These are phyloP conservation scores for Diaporthe velutina DNA, from an alignment of 2,329 filamentous ascomycete species.

Conservation along the genomic window DNA sequence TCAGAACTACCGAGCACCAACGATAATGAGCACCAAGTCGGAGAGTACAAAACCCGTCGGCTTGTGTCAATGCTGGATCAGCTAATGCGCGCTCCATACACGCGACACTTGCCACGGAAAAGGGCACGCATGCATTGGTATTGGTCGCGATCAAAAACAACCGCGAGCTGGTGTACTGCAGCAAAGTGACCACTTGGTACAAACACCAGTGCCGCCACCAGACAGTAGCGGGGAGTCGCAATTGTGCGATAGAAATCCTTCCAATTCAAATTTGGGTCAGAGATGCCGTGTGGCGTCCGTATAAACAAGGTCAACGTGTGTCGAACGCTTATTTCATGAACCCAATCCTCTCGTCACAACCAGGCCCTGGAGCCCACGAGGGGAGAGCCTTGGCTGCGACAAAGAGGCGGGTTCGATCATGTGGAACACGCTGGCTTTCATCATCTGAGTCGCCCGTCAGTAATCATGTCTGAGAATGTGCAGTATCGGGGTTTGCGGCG, in stretches of 20 bases:
- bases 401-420: slow-evolving; percentile 82
- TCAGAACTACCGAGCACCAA: slow-evolving; percentile 38
- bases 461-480: slow-evolving; percentile 33
- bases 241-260: slow-evolving; percentile 41
- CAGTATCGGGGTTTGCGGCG: slow-evolving; percentile 38
- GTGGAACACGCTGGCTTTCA: slow-evolving; percentile 96
- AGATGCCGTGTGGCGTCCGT: slow-evolving; percentile 99
- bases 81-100: background rate
- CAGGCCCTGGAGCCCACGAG: slow-evolving; percentile 90
- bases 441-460: slow-evolving; percentile 78
- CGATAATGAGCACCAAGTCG: background rate
- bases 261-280: slow-evolving; percentile 72
- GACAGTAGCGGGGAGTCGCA: background rate
- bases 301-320: slow-evolving; percentile 95
- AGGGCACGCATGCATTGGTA: background rate
- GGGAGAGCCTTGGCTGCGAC: slow-evolving; percentile 84
- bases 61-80: background rate
- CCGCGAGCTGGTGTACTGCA: background rate
- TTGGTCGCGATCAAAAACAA: background rate
- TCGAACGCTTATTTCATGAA: slow-evolving; percentile 99
- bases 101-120: slow-evolving; percentile 12
- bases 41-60: slow-evolving; percentile 30
- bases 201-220: background rate
- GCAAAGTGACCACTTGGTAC: background rate
- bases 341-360: slow-evolving; percentile 72